Conservation (phyloP, 352 stramenopile genomes). For the Thraustochytrium sp. region DNA sequence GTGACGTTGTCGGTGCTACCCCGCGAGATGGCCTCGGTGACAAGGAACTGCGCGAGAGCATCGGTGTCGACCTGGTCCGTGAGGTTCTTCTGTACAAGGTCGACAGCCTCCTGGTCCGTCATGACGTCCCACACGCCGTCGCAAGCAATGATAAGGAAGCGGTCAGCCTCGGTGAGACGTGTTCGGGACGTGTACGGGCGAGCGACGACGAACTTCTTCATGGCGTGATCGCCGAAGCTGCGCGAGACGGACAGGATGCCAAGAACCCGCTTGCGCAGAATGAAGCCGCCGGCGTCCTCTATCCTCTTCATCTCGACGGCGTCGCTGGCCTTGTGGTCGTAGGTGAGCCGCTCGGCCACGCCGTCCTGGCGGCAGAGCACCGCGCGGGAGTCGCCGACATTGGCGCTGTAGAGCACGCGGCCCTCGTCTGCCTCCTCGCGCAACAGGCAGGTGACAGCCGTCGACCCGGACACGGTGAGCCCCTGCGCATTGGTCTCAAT, state of each 20-base stretch:
- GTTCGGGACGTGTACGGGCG: conserved; percentile 52
- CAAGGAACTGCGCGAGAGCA: conserved; percentile 20
- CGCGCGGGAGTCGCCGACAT: conserved; percentile 62
- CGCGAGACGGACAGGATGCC: conserved; percentile 64
- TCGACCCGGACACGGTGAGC: conserved; percentile 58
- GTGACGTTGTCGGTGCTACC: conserved; percentile 71
- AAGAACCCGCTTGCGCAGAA: conserved; percentile 60
- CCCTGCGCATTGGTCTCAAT: conserved; percentile 57
- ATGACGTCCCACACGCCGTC: conserved; percentile 75
- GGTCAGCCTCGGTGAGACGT: conserved; percentile 14
- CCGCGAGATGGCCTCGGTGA: conserved; percentile 35
- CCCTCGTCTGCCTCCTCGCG: conserved; percentile 36
- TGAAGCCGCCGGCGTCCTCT: conserved; percentile 59
- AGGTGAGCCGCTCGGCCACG: conserved; percentile 50
- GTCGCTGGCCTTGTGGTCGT: conserved; percentile 62
- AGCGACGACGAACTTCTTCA: conserved; percentile 68
- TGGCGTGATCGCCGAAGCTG: conserved; percentile 63
- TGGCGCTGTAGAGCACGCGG: conserved; percentile 58
- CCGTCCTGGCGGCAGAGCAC: conserved; percentile 53
- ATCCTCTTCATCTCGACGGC: conserved; percentile 61
- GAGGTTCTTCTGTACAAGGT: conserved; percentile 53
- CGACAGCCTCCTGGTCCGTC: conserved; percentile 61
- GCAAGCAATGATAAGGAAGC: conserved; percentile 65
- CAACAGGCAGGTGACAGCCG: conserved; percentile 61
- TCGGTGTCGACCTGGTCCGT: conserved; percentile 37